Evolutionary conservation across 2,329 filamentous ascomycete species (phyloP), one percentile per base, ranked within the genome.

Genomic region (Fusarium chaquense): DNA sequence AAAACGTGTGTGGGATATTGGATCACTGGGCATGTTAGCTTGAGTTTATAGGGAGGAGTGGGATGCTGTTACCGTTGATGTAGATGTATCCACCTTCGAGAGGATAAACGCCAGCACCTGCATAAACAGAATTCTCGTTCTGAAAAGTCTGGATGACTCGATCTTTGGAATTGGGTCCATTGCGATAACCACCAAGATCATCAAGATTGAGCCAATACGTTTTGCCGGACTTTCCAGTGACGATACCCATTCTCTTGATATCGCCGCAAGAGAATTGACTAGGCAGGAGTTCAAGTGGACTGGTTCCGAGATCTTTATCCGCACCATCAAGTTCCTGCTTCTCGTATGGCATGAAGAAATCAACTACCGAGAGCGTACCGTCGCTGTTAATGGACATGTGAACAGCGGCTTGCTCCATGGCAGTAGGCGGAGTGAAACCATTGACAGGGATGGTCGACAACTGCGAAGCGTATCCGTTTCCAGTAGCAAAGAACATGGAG

Each of bases 311-410:
- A 70, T 87, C 85, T 51, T 83, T 82, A 56, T 87, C 84, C 1
- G 81, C 84, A 10, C 82, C 83, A 52, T 86, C 83, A 50, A 86
- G 76, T 0, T 81, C 78, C 58, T 79, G 78, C 57, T 87, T 86
- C 47, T 86, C 84, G 66, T 81, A 85, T 0, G 85, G 85, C 79
- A 87, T 84, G 61, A 87, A 87, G 70, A 86, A 87, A 53, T 87
- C 85, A 12, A 81, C 78, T 6, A 86, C 67, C 0, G 77, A 78
- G 1, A 87, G 73, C 24, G 80, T 82, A 2, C 83, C 84, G 3
- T 81, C 77, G 0, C 70, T 58, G 28, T 81, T 80, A 32, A 82
- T 75, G 0, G 77, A 80, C 76, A 84, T 81, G 65, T 82, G 83
- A 10, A 82, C 80, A 2, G 83, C 81, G 0, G 82, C 81, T 67